Conservation (phyloP, 495 filamentous ascomycete genomes). For the Choiromyces venosus region DNA sequence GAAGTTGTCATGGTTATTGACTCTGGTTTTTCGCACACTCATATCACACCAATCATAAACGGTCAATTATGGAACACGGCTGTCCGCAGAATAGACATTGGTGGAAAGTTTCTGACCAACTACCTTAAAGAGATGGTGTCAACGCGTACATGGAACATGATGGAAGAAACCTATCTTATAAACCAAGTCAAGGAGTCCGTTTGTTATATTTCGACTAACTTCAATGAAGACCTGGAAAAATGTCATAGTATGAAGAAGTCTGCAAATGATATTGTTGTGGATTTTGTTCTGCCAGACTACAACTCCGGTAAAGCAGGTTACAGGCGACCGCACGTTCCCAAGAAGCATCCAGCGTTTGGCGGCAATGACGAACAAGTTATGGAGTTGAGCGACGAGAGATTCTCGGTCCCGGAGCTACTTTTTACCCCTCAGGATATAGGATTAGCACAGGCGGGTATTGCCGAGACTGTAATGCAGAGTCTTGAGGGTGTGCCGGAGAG, state of each 20-base stretch:
- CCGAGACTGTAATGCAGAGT: slow-evolving; percentile 73
- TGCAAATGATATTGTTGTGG: slow-evolving; percentile 71
- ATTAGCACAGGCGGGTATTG: slow-evolving; percentile 74
- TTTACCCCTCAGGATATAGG: slow-evolving; percentile 85
- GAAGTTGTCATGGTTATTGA: slow-evolving; percentile 86
- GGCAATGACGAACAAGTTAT: slow-evolving; percentile 66
- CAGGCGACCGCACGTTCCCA: slow-evolving; percentile 69
- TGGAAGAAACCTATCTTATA: slow-evolving; percentile 84
- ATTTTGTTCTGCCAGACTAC: slow-evolving; percentile 92
- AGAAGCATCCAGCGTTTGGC: slow-evolving; percentile 28
- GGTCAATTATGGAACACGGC: slow-evolving; percentile 74
- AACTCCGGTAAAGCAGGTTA: slow-evolving; percentile 68
- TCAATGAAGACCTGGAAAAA: slow-evolving; percentile 67
- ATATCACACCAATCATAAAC: slow-evolving; percentile 76
- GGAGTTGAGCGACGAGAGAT: slow-evolving; percentile 85
- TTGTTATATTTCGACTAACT: slow-evolving; percentile 77
- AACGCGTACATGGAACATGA: slow-evolving; percentile 86
- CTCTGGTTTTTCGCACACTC: slow-evolving; percentile 88
- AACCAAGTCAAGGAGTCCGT: slow-evolving; percentile 91
- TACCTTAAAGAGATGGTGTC: slow-evolving; percentile 86
- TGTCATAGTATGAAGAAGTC: slow-evolving; percentile 45
- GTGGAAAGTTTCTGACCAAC: slow-evolving; percentile 92
- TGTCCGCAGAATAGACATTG: slow-evolving; percentile 81
- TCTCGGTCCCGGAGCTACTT: slow-evolving; percentile 81
- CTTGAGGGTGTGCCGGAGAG: slow-evolving; percentile 69